These are phyloP conservation scores for Rosa hybrid DNA, from an alignment of 331 rosid species.

Conservation along the genomic window DNA sequence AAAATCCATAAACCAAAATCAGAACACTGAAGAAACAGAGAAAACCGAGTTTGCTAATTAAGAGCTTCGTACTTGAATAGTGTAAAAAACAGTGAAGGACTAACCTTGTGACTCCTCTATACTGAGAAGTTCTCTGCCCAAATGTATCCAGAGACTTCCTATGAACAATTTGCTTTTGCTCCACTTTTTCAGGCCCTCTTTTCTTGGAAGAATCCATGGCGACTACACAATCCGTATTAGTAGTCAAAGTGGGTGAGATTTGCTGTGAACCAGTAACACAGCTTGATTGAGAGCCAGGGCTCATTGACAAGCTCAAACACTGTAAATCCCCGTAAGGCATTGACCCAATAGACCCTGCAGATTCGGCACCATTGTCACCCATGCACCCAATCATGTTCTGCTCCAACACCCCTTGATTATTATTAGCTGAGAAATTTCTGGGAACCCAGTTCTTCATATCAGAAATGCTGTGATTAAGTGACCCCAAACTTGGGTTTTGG, in stretches of 20 bases:
- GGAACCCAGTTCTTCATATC: conserved; percentile 58
- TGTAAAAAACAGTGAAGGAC: conserved; percentile 6
- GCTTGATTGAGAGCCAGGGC: conserved; percentile 86
- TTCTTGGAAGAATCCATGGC: conserved; percentile 74
- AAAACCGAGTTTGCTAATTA: background rate
- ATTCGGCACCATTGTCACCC: conserved; percentile 57
- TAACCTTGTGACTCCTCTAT: conserved; percentile 93
- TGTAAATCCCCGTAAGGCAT: conserved; percentile 76
- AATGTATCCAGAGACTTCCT: conserved; percentile 91
- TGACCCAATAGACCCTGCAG: conserved; percentile 51
- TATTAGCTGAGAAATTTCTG: conserved; percentile 33
- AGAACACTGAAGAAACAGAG: conserved; percentile 3
- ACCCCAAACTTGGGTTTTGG: conserved; percentile 40
- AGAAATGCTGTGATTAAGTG: conserved; percentile 33
- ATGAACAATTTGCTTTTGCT: conserved; percentile 76
- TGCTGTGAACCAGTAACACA: conserved; percentile 69
- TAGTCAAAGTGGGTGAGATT: conserved; percentile 48
- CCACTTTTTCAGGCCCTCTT: conserved; percentile 68
- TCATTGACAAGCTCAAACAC: conserved; percentile 84
- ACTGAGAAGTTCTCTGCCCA: conserved; percentile 97
- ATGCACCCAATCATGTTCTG: conserved; percentile 46
- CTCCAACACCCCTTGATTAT: conserved; percentile 21
- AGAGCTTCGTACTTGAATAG: background rate
- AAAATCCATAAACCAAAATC: conserved; percentile 27
- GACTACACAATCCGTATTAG: conserved; percentile 39